Evolutionary conservation across 768 basidiomycete species (phyloP).

Genomic region (Tubosaeta sp.): DNA sequence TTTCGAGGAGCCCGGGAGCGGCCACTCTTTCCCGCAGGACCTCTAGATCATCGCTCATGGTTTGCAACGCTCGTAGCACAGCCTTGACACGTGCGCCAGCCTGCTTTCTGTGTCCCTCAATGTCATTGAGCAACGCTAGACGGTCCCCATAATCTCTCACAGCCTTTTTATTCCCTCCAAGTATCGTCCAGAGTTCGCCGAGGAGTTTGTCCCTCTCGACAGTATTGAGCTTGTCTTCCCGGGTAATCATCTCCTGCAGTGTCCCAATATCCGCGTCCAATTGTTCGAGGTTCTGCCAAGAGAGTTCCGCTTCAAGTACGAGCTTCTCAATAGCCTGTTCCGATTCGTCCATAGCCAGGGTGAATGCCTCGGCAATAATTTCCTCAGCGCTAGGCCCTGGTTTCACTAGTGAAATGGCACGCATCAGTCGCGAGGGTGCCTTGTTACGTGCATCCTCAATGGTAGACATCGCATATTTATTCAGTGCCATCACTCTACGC

Average conservation of each 20-base stretch:
- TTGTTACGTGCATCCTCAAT: conserved; percentile 40
- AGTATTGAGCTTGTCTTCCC: conserved; percentile 49
- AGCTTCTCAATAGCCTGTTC: conserved; percentile 50
- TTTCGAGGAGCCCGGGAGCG: conserved; percentile 57
- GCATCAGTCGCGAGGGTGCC: conserved; percentile 28
- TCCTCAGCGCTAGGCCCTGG: conserved; percentile 35
- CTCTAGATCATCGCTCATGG: conserved; percentile 72
- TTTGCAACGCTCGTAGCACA: conserved; percentile 55
- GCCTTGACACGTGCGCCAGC: conserved; percentile 66
- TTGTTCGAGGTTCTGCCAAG: conserved; percentile 49
- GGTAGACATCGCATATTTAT: conserved; percentile 60
- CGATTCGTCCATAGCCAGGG: conserved; percentile 58
- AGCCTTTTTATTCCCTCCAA: conserved; percentile 56
- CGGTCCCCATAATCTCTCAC: conserved; percentile 51
- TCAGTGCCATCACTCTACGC: conserved; percentile 65
- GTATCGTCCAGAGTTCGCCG: conserved; percentile 60
- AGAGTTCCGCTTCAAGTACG: conserved; percentile 62
- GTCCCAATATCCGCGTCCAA: conserved; percentile 58
- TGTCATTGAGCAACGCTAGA: conserved; percentile 48
- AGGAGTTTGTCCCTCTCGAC: conserved; percentile 52
- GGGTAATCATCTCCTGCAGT: conserved; percentile 55
- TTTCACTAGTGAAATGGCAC: conserved; percentile 39
- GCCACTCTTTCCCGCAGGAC: conserved; percentile 70
- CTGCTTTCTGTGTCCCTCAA: conserved; percentile 54
- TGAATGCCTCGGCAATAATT: conserved; percentile 52